Evolutionary conservation across 306 rosid genomes (phyloP).

Genomic region (Dalbergia cochinchinensis): DNA sequence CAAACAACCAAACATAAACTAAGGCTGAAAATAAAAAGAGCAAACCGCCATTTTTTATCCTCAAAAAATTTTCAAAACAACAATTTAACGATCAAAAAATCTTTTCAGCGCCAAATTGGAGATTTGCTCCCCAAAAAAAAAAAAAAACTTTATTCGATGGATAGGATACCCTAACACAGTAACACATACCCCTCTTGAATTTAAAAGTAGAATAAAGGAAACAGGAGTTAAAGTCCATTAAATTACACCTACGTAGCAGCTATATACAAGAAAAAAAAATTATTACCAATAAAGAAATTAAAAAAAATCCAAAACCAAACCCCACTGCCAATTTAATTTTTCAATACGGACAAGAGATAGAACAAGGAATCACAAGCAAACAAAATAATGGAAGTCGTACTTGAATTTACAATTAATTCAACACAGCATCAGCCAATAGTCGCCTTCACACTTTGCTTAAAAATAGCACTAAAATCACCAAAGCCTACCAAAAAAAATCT

Average conservation of each 20-base stretch:
- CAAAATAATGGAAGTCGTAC: neutral
- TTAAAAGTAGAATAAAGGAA: conserved; percentile 7
- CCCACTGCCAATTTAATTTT: conserved; percentile 11
- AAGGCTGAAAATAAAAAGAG: neutral
- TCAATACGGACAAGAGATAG: conserved; percentile 31
- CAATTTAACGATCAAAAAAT: neutral
- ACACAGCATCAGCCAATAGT: conserved; percentile 35
- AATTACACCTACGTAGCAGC: conserved; percentile 19
- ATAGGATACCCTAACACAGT: neutral
- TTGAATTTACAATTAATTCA: conserved; percentile 31
- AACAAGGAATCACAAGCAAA: conserved; percentile 29
- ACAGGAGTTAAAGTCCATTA: conserved; percentile 8
- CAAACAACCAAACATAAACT: conserved; percentile 19
- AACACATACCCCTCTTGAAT: neutral
- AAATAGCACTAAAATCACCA: conserved; percentile 19
- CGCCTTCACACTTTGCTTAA: conserved; percentile 36
- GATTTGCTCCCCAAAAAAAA: neutral
- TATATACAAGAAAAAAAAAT: neutral
- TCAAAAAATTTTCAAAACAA: neutral
- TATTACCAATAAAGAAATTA: neutral
- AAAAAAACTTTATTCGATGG: neutral
- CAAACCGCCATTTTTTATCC: neutral
- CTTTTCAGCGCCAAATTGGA: neutral
- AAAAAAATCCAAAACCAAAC: conserved; percentile 28
- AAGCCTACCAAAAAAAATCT: neutral